Conservation (phyloP, 2,329 filamentous ascomycete species). For the Capronia americana region DNA sequence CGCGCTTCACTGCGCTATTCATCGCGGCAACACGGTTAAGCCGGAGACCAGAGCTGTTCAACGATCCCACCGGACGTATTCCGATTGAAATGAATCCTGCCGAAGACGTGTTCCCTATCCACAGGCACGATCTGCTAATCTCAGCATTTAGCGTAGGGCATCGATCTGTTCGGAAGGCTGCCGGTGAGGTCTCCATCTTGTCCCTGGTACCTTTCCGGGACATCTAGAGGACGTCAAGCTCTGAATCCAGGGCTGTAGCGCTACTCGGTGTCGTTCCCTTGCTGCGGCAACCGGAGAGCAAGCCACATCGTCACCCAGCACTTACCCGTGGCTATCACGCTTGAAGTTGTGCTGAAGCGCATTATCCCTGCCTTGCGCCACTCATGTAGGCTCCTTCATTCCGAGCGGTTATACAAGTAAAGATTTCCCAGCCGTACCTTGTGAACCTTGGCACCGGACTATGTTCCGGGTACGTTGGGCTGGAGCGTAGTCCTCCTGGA, state of each 20-base stretch:
- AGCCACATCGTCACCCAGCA: not conserved
- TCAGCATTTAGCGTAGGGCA: conserved; percentile 1
- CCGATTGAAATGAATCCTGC: not conserved
- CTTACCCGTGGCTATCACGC: not conserved
- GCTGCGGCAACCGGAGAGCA: not conserved
- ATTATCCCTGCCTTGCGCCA: not conserved
- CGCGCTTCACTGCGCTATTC: not conserved
- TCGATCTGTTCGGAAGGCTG: not conserved
- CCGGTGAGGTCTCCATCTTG: not conserved
- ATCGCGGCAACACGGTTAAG: not conserved
- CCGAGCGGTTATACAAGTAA: not conserved
- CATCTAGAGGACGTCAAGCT: not conserved
- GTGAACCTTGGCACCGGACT: not conserved
- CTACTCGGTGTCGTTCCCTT: not conserved
- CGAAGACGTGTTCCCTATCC: not conserved
- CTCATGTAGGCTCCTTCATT: not conserved
- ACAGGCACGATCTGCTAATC: not conserved
- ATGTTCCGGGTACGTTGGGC: not conserved
- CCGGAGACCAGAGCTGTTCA: not conserved
- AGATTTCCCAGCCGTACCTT: not conserved
- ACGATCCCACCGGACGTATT: not conserved
- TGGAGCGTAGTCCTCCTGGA: not conserved
- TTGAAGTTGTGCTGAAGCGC: not conserved
- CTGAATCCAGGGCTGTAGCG: not conserved
- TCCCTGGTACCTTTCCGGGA: not conserved